Percentiles rank a stretch among this genome's conserved stretches.
Conservation (phyloP, 2,329 filamentous ascomycete species). For the Botryotinia narcissicola region DNA sequence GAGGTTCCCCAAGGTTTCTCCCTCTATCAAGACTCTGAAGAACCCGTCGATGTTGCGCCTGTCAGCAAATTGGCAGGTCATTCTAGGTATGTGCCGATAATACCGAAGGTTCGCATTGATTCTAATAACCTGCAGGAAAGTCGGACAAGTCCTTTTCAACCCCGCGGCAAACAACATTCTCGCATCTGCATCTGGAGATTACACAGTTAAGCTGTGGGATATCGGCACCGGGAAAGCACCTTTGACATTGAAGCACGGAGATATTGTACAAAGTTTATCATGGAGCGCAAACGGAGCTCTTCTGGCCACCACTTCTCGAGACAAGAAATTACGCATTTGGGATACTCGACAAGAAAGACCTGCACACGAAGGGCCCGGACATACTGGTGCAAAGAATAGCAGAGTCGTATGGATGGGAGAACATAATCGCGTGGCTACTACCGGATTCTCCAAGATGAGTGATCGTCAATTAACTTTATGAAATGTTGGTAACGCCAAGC, state of each 20-base stretch:
- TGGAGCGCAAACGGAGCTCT: slow-evolving; percentile 90
- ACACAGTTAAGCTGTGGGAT: slow-evolving; percentile 95
- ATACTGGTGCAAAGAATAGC: slow-evolving; percentile 95
- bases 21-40: slow-evolving; percentile 79
- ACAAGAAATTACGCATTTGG: slow-evolving; percentile 98
- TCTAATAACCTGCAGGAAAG: slow-evolving; percentile 65
- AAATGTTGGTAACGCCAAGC: slow-evolving; percentile 76
- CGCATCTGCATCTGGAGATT: slow-evolving; percentile 91
- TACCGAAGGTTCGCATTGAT: background rate
- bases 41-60: slow-evolving; percentile 77
- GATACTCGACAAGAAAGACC: slow-evolving; percentile 91
- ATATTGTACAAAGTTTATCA: slow-evolving; percentile 92
- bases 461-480: slow-evolving; percentile 93
- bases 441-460: slow-evolving; percentile 97
- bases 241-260: slow-evolving; percentile 77
- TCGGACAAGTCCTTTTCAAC: slow-evolving; percentile 97
- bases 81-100: slow-evolving; percentile 60
- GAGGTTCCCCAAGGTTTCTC: slow-evolving; percentile 86
- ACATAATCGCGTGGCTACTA: slow-evolving; percentile 92
- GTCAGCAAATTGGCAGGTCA: slow-evolving; percentile 82
- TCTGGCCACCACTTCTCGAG: slow-evolving; percentile 87
- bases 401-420: slow-evolving; percentile 96
- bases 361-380: slow-evolving; percentile 79
- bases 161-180: slow-evolving; percentile 93
- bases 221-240: slow-evolving; percentile 73